These are phyloP conservation scores for Juglanconis juglandina DNA, from an alignment of 2,329 filamentous ascomycete genomes.

Conservation along the genomic window DNA sequence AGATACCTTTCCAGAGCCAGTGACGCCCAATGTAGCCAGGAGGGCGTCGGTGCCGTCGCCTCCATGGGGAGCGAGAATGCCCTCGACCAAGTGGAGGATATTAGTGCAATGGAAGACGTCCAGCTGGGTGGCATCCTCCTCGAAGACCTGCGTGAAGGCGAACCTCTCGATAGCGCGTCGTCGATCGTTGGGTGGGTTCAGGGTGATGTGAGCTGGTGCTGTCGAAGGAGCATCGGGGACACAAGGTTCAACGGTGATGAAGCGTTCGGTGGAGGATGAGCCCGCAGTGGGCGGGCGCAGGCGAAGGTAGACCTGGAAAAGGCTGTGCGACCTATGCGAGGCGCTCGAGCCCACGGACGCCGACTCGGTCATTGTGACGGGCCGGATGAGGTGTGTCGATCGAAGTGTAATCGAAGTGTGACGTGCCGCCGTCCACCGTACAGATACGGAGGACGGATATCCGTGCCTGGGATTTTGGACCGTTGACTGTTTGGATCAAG, in stretches of 20 bases:
- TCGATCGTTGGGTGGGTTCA: constrained; percentile 79
- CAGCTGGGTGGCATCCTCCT: constrained; percentile 78
- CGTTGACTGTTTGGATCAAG: too few relatives aligned
- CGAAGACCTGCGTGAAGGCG: constrained; percentile 89
- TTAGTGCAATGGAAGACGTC: constrained; percentile 82
- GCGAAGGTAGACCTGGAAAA: constrained; percentile 91
- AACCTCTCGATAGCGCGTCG: constrained; percentile 90
- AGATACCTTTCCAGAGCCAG: constrained; percentile 87
- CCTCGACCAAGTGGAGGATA: constrained; percentile 71
- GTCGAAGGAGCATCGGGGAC: constrained; percentile 29
- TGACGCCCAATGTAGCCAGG: constrained; percentile 87
- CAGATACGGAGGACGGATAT: too few relatives aligned
- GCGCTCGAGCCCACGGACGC: constrained; percentile 18
- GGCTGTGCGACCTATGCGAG: constrained; percentile 40
- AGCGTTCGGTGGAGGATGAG: constrained; percentile 56
- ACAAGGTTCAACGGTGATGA: constrained; percentile 69
- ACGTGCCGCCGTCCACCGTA: too few relatives aligned
- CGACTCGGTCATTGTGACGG: constrained; percentile 34
- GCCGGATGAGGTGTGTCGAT: too few relatives aligned
- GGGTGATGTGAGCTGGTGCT: constrained; percentile 66
- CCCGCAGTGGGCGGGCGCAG: constrained; percentile 64
- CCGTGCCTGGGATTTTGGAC: too few relatives aligned
- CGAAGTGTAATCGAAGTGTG: too few relatives aligned
- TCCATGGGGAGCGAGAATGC: constrained; percentile 69
- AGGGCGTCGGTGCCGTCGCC: constrained; percentile 83